phyloP scores from a whole-genome alignment of 306 rosid genomes.

The Citrullus colocynthis region DNA sequence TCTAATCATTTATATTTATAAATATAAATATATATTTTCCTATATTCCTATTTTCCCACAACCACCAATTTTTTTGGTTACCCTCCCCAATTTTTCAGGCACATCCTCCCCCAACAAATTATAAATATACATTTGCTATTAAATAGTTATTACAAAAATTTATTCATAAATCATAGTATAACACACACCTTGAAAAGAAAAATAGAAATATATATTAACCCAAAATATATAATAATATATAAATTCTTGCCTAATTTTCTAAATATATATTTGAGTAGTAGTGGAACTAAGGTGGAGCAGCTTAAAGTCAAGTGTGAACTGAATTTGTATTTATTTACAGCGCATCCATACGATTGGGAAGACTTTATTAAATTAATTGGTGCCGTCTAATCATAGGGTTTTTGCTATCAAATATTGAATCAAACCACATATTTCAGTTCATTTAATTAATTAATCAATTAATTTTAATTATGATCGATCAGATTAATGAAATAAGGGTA shows the following conservation, averaged over 20 bases:
- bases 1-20: not conserved
- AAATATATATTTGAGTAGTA: not conserved
- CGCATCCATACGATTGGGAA: not conserved
- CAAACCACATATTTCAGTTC: not conserved
- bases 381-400: constrained; percentile 4
- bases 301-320: not conserved
- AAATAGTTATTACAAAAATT: not conserved
- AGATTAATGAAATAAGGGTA: not conserved
- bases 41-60: not conserved
- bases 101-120: not conserved
- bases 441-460: not conserved
- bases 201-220: too few relatives aligned
- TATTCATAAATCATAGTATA: not conserved
- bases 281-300: not conserved
- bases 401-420: not conserved
- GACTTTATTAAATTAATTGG: not conserved
- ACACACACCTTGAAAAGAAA: not conserved
- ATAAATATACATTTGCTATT: not conserved
- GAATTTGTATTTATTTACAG: not conserved
- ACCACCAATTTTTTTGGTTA: not conserved
- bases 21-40: not conserved
- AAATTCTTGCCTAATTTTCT: not conserved
- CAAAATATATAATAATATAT: too few relatives aligned
- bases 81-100: not conserved
- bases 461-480: not conserved